Conservation (phyloP, 805 yeast species). For the Candida vartiovaarae region DNA sequence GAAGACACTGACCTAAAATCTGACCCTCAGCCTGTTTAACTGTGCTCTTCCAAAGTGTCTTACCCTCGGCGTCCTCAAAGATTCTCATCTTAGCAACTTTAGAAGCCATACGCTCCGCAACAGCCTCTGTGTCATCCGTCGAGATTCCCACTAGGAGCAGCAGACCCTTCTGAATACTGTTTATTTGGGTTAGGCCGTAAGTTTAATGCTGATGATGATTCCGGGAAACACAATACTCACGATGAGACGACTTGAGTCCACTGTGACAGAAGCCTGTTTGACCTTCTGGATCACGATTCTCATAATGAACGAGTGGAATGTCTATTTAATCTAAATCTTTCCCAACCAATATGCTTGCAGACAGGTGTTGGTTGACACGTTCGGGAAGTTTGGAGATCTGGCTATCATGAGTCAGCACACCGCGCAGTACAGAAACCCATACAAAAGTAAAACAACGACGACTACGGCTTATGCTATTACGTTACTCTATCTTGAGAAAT, state of each 20-base stretch:
- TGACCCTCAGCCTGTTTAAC: conserved; percentile 58
- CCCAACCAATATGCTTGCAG: no score
- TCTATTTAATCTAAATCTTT: no score
- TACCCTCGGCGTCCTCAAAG: conserved; percentile 65
- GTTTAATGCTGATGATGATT: not conserved
- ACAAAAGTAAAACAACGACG: no score
- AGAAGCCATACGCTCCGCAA: conserved; percentile 58
- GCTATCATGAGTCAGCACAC: no score
- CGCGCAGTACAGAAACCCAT: no score
- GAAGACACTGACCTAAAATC: conserved; percentile 51
- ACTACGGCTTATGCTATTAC: no score
- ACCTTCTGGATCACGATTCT: conserved; percentile 88
- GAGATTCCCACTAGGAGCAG: conserved; percentile 82
- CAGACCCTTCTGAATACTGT: conserved; percentile 59
- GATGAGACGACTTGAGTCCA: conserved; percentile 66
- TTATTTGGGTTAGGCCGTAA: not conserved
- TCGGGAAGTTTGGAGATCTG: no score
- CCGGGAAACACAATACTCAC: conserved; percentile 24
- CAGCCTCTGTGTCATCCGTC: conserved; percentile 67
- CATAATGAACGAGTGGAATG: conserved; percentile 37
- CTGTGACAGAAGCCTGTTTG: conserved; percentile 82
- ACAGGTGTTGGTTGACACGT: no score
- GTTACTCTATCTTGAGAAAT: no score
- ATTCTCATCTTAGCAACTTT: conserved; percentile 61
- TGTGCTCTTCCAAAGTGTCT: conserved; percentile 68